phyloP scores from a whole-genome alignment of 2,329 filamentous ascomycete species.

The Xylariaceae sp. region DNA sequence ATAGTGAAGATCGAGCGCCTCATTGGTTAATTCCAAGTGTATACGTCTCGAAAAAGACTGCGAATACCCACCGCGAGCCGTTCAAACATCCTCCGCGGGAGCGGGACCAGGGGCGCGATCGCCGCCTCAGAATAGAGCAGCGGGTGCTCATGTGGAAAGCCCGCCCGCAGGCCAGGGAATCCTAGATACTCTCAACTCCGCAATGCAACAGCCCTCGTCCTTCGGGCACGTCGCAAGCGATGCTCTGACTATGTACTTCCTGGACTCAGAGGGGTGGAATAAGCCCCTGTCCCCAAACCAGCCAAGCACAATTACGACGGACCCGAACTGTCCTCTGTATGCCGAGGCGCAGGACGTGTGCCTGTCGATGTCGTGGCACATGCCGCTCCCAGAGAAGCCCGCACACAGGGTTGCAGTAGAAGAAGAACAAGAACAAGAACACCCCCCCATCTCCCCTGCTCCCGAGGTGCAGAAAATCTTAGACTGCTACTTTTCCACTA shows the following conservation, averaged over 20 bases:
- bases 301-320: background rate
- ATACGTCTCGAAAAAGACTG: slow-evolving; percentile 33
- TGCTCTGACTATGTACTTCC: slow-evolving; percentile 32
- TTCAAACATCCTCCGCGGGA: background rate
- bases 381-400: too few species aligned
- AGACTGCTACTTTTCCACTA: slow-evolving; percentile 28
- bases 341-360: background rate
- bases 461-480: slow-evolving; percentile 15
- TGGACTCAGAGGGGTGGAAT: slow-evolving; percentile 28
- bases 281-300: slow-evolving; percentile 25
- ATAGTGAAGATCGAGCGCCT: too few species aligned
- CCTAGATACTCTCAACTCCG: too few species aligned
- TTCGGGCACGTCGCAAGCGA: background rate
- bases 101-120: too few species aligned
- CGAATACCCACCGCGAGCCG: slow-evolving; percentile 28
- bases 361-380: background rate
- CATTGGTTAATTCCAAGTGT: slow-evolving; percentile 32
- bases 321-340: too few species aligned
- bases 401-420: too few species aligned
- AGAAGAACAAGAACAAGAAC: background rate
- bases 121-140: too few species aligned
- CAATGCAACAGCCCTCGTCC: too few species aligned
- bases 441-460: background rate
- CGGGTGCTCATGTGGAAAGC: too few species aligned
- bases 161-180: too few species aligned